Evolutionary conservation across 805 yeast species (phyloP).

Genomic region (Wickerhamomyces mucosus): DNA sequence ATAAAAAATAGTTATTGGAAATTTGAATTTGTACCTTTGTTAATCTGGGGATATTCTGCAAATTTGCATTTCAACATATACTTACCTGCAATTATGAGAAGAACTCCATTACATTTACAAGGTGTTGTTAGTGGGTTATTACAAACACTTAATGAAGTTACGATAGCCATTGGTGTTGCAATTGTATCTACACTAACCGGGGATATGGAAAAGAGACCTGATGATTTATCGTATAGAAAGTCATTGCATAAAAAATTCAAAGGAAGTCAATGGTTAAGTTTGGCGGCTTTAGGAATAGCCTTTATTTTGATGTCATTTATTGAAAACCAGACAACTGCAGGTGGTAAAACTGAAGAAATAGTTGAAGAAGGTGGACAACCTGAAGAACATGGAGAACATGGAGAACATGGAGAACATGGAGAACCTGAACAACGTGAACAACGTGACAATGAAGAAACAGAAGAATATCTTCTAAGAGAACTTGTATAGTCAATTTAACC

Average conservation of each 20-base stretch:
- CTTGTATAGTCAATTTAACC: too few relatives aligned
- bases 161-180: slow-evolving; percentile 22
- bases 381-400: too few relatives aligned
- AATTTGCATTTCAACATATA: slow-evolving; percentile 27
- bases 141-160: slow-evolving; percentile 27
- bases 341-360: too few relatives aligned
- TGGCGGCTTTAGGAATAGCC: too few relatives aligned
- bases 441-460: too few relatives aligned
- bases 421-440: too few relatives aligned
- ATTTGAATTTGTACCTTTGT: slow-evolving; percentile 18
- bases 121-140: slow-evolving; percentile 30
- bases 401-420: too few relatives aligned
- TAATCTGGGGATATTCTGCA: slow-evolving; percentile 17
- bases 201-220: slow-evolving; percentile 4
- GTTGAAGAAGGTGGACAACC: too few relatives aligned
- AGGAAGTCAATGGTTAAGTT: too few relatives aligned
- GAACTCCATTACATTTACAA: slow-evolving; percentile 29
- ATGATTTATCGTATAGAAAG: neutral
- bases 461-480: too few relatives aligned
- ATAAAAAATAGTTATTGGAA: slow-evolving; percentile 20
- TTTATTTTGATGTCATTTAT: too few relatives aligned
- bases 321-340: too few relatives aligned
- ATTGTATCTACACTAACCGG: slow-evolving; percentile 21
- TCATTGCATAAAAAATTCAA: slow-evolving; percentile 1
- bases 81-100: slow-evolving; percentile 20